A percentile compares a stretch with the other conserved stretches of the same genome.
These are phyloP conservation scores for Phytopythium kandeliae DNA, from an alignment of 352 stramenopile genomes.

Conservation along the genomic window DNA sequence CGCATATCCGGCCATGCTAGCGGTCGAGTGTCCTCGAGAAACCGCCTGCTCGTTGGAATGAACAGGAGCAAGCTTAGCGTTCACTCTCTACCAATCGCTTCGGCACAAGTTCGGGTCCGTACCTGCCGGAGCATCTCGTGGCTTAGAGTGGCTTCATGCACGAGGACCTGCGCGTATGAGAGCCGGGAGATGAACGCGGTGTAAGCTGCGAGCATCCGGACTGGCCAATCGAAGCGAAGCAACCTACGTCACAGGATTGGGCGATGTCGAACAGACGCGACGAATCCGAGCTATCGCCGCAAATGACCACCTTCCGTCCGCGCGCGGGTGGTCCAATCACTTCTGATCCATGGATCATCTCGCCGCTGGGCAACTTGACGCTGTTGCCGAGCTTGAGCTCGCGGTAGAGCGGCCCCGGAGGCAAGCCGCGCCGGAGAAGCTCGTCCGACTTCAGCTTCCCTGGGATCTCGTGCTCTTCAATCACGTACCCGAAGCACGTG, in stretches of 20 bases:
- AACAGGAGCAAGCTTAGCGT: background rate
- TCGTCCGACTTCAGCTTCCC: conserved; percentile 86
- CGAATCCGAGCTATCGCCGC: conserved; percentile 72
- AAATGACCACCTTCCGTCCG: conserved; percentile 71
- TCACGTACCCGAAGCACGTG: conserved; percentile 78
- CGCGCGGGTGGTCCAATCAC: conserved; percentile 51
- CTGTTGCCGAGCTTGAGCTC: conserved; percentile 85
- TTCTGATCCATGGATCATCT: conserved; percentile 70
- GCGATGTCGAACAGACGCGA: conserved; percentile 75
- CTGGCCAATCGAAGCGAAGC: background rate
- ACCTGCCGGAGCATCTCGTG: conserved; percentile 68
- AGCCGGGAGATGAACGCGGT: background rate
- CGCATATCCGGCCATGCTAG: conserved; percentile 67
- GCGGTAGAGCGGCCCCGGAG: conserved; percentile 84
- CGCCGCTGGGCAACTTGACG: conserved; percentile 78
- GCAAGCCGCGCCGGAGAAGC: conserved; percentile 75
- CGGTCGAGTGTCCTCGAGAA: conserved; percentile 72
- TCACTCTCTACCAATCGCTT: background rate
- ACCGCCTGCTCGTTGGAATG: conserved; percentile 30
- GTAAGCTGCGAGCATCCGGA: too few species aligned
- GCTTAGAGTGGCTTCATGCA: conserved; percentile 81
- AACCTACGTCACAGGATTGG: conserved; percentile 60
- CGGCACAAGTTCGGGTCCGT: background rate
- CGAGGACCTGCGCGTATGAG: conserved; percentile 48
- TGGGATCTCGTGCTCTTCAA: conserved; percentile 65